phyloP scores from a whole-genome alignment of 2,329 filamentous ascomycete genomes.

The Colletotrichum higginsianum region DNA sequence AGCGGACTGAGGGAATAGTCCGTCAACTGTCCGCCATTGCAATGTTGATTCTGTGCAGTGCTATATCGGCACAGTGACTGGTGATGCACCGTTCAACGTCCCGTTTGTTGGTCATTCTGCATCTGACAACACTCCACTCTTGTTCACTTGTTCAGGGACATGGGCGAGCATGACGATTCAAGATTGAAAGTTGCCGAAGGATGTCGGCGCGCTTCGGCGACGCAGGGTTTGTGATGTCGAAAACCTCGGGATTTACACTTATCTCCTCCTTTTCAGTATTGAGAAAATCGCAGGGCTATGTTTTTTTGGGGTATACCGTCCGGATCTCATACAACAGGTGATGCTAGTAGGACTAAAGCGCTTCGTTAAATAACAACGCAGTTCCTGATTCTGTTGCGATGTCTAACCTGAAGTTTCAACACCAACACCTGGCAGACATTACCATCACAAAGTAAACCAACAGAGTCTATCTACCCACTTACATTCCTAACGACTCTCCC shows the following conservation, averaged over 20 bases:
- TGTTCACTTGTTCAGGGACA: background rate
- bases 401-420: background rate
- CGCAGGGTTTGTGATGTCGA: background rate
- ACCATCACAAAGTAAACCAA: no score
- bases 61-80: background rate
- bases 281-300: no score
- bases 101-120: no score
- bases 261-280: background rate
- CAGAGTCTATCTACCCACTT: background rate
- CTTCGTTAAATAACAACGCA: background rate
- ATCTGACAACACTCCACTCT: background rate
- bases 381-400: background rate
- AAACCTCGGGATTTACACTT: constrained; percentile 2
- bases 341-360: background rate
- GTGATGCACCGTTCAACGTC: background rate
- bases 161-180: background rate
- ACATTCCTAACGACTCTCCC: background rate
- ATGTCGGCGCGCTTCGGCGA: no score
- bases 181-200: background rate
- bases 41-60: background rate
- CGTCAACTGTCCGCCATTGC: constrained; percentile 1
- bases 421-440: background rate
- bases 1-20: constrained; percentile 2
- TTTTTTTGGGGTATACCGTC: background rate
- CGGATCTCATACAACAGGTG: accelerated